phyloP scores from a whole-genome alignment of 176 grass and related monocot genomes.

The Cenchrus fungigraminus region DNA sequence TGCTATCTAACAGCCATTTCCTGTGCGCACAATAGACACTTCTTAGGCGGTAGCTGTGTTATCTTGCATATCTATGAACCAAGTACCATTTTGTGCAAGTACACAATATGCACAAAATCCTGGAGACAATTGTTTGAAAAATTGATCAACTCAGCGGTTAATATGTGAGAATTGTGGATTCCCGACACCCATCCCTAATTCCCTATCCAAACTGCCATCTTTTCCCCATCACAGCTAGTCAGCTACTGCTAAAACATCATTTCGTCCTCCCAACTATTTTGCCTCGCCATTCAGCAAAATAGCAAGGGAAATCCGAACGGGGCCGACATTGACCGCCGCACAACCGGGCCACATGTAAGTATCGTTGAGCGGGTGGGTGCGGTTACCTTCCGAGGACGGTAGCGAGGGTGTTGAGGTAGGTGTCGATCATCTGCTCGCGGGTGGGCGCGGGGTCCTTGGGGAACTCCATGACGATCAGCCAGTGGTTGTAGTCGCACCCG shows the following conservation, averaged over 20 bases:
- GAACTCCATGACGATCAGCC: conserved; percentile 99
- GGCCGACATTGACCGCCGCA: neutral
- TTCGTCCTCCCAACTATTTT: neutral
- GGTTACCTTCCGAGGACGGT: conserved; percentile 88
- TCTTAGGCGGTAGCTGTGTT: neutral
- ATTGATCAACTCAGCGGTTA: neutral
- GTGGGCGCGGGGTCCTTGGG: conserved; percentile 97
- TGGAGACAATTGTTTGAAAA: neutral
- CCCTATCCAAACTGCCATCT: neutral
- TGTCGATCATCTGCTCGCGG: conserved; percentile 97
- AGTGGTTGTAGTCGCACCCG: conserved; percentile 98
- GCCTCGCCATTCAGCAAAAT: neutral
- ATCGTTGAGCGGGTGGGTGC: neutral
- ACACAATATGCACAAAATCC: neutral
- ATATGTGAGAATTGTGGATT: neutral
- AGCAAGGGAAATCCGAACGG: too few relatives aligned
- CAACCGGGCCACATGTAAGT: neutral
- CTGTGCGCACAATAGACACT: neutral
- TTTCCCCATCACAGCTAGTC: too few relatives aligned
- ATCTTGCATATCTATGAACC: neutral
- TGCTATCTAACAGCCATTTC: neutral
- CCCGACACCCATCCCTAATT: too few relatives aligned
- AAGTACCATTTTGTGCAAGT: neutral
- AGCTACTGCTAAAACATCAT: neutral
- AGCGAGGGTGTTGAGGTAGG: conserved; percentile 92